These are phyloP conservation scores for Pluteus cervinus DNA, from an alignment of 768 basidiomycete genomes.

Conservation along the genomic window DNA sequence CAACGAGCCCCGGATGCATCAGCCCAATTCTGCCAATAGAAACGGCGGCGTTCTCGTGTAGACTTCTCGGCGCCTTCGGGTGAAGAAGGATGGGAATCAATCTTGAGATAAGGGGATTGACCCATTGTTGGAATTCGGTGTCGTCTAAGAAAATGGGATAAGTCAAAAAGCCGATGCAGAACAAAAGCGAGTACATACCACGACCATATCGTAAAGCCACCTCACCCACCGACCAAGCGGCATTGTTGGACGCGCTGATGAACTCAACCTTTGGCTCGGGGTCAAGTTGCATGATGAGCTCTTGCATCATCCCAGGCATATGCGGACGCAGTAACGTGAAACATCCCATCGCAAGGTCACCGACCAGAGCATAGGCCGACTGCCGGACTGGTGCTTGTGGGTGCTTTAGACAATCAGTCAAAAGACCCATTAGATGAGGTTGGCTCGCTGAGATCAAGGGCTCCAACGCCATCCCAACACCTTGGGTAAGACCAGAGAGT, in stretches of 20 bases:
- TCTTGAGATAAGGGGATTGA: slow-evolving; percentile 76
- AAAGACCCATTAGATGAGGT: slow-evolving; percentile 73
- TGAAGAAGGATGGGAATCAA: slow-evolving; percentile 91
- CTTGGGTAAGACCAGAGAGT: slow-evolving; percentile 92
- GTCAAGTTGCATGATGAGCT: slow-evolving; percentile 83
- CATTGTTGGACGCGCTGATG: slow-evolving; percentile 96
- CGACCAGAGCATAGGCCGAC: slow-evolving; percentile 95
- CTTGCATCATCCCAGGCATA: slow-evolving; percentile 84
- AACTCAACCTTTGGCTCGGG: slow-evolving; percentile 91
- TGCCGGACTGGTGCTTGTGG: slow-evolving; percentile 93
- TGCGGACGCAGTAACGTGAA: slow-evolving; percentile 80
- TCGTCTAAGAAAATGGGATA: slow-evolving; percentile 47
- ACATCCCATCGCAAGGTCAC: slow-evolving; percentile 95
- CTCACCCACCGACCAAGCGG: slow-evolving; percentile 99
- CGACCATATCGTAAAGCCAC: slow-evolving; percentile 88
- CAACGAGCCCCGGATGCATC: slow-evolving; percentile 83
- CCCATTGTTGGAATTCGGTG: slow-evolving; percentile 87
- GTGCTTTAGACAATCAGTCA: slow-evolving; percentile 89
- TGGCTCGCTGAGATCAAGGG: slow-evolving; percentile 62
- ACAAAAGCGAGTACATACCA: slow-evolving; percentile 37
- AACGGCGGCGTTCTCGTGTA: slow-evolving; percentile 97
- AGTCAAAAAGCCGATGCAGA: background rate
- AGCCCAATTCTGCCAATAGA: slow-evolving; percentile 95
- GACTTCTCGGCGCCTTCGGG: slow-evolving; percentile 84
- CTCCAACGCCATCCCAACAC: slow-evolving; percentile 74